phyloP scores from a whole-genome alignment of 345 rosid genomes.

The Camelina laxa region DNA sequence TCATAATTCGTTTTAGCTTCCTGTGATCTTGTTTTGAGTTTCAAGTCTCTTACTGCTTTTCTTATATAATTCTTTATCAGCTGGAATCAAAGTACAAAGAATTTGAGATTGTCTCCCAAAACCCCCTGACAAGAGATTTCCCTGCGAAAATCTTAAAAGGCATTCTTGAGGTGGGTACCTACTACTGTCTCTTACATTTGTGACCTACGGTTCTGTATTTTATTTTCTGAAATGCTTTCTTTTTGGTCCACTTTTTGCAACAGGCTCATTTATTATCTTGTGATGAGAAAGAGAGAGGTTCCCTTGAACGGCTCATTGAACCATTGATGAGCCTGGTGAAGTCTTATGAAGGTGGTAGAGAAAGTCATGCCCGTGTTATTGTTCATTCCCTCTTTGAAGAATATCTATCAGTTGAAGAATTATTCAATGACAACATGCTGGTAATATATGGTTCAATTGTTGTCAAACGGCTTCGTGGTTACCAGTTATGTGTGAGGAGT shows the following conservation, averaged over 20 bases:
- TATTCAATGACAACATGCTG: conserved; percentile 90
- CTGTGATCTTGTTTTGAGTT: conserved; percentile 26
- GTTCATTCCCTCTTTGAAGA: conserved; percentile 96
- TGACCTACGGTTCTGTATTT: conserved; percentile 15
- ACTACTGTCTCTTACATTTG: conserved; percentile 34
- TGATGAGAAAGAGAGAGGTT: conserved; percentile 77
- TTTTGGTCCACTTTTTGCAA: conserved; percentile 40
- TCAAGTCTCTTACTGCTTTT: conserved; percentile 1
- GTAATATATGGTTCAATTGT: conserved; percentile 43
- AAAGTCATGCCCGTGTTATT: conserved; percentile 88
- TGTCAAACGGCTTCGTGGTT: conserved; percentile 4
- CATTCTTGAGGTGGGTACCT: conserved; percentile 66
- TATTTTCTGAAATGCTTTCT: conserved; percentile 15
- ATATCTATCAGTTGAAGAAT: conserved; percentile 88
- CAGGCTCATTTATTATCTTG: conserved; percentile 75
- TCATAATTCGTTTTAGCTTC: conserved; percentile 23
- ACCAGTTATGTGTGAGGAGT: not conserved
- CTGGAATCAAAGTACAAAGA: conserved; percentile 78
- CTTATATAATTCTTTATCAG: conserved; percentile 49
- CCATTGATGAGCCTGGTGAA: conserved; percentile 90
- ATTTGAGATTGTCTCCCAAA: conserved; percentile 57
- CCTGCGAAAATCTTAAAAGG: conserved; percentile 83
- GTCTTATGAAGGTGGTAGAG: conserved; percentile 98
- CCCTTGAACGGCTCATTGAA: conserved; percentile 93
- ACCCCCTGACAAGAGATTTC: conserved; percentile 71